These are phyloP conservation scores for Penicillium alfredii DNA, from an alignment of 495 filamentous ascomycete species.

Conservation along the genomic window DNA sequence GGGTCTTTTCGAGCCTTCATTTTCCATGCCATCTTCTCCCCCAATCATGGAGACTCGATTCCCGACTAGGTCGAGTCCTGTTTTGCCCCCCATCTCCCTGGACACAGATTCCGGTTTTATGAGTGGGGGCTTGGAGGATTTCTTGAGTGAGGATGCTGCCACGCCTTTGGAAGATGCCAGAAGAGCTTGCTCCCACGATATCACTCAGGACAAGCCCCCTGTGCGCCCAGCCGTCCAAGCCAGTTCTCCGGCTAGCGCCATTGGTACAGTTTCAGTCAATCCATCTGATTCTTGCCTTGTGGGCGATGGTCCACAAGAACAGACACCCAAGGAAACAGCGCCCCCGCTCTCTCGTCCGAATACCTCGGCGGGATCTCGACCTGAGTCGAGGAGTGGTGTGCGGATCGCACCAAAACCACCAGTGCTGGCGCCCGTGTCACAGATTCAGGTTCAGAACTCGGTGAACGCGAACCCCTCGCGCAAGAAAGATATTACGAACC, in stretches of 20 bases:
- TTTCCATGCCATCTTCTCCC: slow-evolving; percentile 72
- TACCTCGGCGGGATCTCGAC: slow-evolving; percentile 27
- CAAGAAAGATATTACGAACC: no score
- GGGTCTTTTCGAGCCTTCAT: slow-evolving; percentile 42
- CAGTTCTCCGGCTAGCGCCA: slow-evolving; percentile 24
- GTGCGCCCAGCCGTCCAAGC: slow-evolving; percentile 33
- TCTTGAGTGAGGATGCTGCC: slow-evolving; percentile 46
- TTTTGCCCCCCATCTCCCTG: slow-evolving; percentile 57
- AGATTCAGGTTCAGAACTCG: slow-evolving; percentile 29
- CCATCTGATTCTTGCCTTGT: slow-evolving; percentile 14
- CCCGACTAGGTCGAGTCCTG: slow-evolving; percentile 63
- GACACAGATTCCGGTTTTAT: slow-evolving; percentile 73
- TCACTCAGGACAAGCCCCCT: slow-evolving; percentile 37
- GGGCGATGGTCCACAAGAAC: slow-evolving; percentile 14
- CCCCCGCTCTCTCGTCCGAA: slow-evolving; percentile 20
- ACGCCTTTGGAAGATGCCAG: slow-evolving; percentile 31
- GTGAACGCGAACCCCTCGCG: slow-evolving; percentile 40
- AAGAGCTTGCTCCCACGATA: slow-evolving; percentile 29
- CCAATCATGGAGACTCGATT: slow-evolving; percentile 58
- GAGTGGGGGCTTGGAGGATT: slow-evolving; percentile 64
- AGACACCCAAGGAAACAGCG: slow-evolving; percentile 14
- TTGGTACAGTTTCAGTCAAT: slow-evolving; percentile 15
- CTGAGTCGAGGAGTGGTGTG: slow-evolving; percentile 33
- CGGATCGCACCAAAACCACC: slow-evolving; percentile 36
- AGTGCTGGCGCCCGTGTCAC: slow-evolving; percentile 35